A percentile compares a stretch with the other conserved stretches of the same genome.
These are phyloP conservation scores for Cubamyces sp. DNA, from an alignment of 768 basidiomycete genomes.

Conservation along the genomic window DNA sequence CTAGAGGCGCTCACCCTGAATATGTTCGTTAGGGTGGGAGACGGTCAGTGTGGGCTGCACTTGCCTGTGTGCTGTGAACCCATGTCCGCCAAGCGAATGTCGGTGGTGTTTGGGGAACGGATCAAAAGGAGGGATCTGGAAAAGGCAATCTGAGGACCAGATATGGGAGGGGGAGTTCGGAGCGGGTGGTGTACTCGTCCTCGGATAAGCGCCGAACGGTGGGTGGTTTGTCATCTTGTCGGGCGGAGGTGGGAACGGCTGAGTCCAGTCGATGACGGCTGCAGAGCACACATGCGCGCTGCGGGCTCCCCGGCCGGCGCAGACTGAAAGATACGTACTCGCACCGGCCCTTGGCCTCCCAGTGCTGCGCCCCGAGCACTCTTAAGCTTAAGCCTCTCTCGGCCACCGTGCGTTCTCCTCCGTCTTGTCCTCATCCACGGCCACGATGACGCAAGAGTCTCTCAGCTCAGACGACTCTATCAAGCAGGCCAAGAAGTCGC, in stretches of 20 bases:
- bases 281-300: neutral
- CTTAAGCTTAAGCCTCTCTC: too few relatives aligned
- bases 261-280: neutral
- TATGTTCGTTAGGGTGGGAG: neutral
- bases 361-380: neutral
- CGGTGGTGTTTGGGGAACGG: neutral
- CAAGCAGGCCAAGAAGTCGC: slow-evolving; percentile 6
- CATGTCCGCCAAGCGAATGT: neutral
- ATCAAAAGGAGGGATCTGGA: neutral
- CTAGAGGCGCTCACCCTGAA: neutral
- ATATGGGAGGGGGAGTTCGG: neutral
- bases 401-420: neutral
- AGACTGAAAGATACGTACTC: neutral
- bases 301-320: slow-evolving; percentile 1
- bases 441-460: slow-evolving; percentile 21
- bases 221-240: neutral
- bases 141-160: slow-evolving; percentile 3
- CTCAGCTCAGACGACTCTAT: slow-evolving; percentile 15
- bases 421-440: slow-evolving; percentile 1
- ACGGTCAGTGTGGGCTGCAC: too few relatives aligned
- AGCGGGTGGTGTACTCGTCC: too few relatives aligned
- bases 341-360: neutral
- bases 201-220: neutral
- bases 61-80: neutral
- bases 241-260: neutral